Percentiles rank a stretch among this genome's conserved stretches.
Evolutionary conservation across 306 rosid species (phyloP).

Genomic region (Pterocarpus macrocarpus): DNA sequence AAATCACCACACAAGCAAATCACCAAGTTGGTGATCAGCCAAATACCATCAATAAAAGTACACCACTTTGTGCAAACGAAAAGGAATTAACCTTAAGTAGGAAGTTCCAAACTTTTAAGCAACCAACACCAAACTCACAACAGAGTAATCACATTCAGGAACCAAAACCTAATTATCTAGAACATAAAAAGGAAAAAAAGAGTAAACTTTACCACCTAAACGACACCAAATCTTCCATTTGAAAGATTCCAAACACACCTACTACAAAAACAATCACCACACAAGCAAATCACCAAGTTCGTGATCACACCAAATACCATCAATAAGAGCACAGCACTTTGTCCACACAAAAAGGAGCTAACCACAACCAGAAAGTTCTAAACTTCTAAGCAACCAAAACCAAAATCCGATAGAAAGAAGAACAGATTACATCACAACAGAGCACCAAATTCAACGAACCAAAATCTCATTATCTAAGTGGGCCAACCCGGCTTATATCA

Average conservation of each 20-base stretch:
- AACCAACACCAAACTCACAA: background rate
- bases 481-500: background rate
- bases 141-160: background rate
- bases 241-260: background rate
- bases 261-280: background rate
- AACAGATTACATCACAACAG: background rate
- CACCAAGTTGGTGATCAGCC: conserved; percentile 14
- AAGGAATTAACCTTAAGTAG: background rate
- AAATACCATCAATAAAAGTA: background rate
- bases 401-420: background rate
- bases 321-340: conserved; percentile 5
- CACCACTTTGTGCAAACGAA: background rate
- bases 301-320: background rate
- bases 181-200: too few species aligned
- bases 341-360: background rate
- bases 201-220: background rate
- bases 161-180: conserved; percentile 2
- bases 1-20: conserved; percentile 11
- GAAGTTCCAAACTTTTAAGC: background rate
- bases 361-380: background rate
- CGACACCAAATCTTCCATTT: background rate
- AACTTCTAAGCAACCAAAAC: background rate
- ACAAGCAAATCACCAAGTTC: conserved; percentile 33
- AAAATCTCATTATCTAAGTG: background rate
- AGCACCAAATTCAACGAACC: background rate